A percentile compares a stretch with the other conserved stretches of the same genome.
Conservation (phyloP, 176 grass and related monocot species). For the Eremochloa ophiuroides region DNA sequence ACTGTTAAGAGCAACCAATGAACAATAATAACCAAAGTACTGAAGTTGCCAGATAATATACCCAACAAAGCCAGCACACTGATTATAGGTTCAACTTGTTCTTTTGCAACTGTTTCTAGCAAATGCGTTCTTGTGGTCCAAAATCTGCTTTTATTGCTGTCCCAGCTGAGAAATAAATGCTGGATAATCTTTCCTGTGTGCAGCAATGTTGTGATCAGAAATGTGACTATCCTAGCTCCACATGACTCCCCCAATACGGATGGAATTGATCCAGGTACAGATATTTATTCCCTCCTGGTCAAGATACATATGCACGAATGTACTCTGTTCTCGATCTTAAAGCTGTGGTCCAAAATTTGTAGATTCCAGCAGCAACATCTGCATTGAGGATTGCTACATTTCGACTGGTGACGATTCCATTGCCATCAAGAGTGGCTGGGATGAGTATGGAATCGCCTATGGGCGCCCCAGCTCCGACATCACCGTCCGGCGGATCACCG, state of each 20-base stretch:
- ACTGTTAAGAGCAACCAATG: constrained; percentile 13
- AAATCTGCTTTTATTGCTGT: constrained; percentile 25
- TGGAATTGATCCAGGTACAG: constrained; percentile 83
- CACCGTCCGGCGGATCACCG: constrained; percentile 62
- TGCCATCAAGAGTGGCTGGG: constrained; percentile 91
- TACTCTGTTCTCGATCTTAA: not conserved
- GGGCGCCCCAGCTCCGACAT: constrained; percentile 64
- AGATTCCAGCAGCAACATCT: constrained; percentile 91
- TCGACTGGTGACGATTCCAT: constrained; percentile 85
- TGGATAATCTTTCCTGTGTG: constrained; percentile 11
- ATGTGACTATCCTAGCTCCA: constrained; percentile 80
- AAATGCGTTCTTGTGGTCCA: constrained; percentile 11
- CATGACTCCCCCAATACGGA: constrained; percentile 92
- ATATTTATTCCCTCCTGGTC: constrained; percentile 9
- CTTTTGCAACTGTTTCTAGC: constrained; percentile 20
- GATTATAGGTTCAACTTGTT: constrained; percentile 20
- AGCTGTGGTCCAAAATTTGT: constrained; percentile 8
- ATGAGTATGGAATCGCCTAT: constrained; percentile 84
- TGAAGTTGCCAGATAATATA: constrained; percentile 14
- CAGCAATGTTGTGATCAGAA: constrained; percentile 90
- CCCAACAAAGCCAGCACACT: constrained; percentile 16
- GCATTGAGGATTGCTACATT: constrained; percentile 92
- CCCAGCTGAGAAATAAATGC: constrained; percentile 33
- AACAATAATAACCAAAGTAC: constrained; percentile 5
- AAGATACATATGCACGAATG: constrained; percentile 10